These are phyloP conservation scores for Botrytis aclada DNA, from an alignment of 2,329 filamentous ascomycete species.

Conservation along the genomic window DNA sequence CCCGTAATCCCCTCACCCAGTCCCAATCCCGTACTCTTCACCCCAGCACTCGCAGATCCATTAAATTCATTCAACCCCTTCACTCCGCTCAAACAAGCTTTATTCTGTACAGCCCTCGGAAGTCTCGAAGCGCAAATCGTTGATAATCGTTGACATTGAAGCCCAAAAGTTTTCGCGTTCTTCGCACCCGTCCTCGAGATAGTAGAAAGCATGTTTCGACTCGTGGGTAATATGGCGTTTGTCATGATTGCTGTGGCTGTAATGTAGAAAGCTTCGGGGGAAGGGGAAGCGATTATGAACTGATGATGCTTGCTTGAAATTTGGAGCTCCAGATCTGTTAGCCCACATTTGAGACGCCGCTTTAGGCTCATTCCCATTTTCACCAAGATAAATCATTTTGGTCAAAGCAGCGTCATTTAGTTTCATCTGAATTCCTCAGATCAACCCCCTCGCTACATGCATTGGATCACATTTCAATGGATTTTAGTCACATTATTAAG, in stretches of 20 bases:
- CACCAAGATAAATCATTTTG: not conserved
- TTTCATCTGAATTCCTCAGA: not conserved
- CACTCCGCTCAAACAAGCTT: not conserved
- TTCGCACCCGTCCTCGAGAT: not conserved
- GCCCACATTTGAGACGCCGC: not conserved
- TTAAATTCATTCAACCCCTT: not conserved
- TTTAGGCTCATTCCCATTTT: not conserved
- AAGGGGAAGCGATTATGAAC: not conserved
- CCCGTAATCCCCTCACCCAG: not conserved
- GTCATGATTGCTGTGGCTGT: not conserved
- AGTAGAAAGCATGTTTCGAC: not conserved
- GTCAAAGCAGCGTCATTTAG: not conserved
- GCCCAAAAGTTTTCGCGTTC: conserved; percentile 7
- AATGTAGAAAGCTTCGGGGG: not conserved
- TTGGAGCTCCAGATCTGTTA: not conserved
- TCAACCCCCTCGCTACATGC: conserved; percentile 9
- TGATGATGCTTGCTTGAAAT: conserved; percentile 1
- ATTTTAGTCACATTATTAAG: not conserved
- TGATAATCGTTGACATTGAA: conserved; percentile 23
- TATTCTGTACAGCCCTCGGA: not conserved
- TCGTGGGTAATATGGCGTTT: not conserved
- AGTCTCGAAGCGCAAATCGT: conserved; percentile 13
- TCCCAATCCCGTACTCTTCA: not conserved
- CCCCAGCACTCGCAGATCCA: not conserved
- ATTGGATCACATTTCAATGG: not conserved